Conservation (phyloP, 2,329 filamentous ascomycete species). For the Fusarium bulbicola region DNA sequence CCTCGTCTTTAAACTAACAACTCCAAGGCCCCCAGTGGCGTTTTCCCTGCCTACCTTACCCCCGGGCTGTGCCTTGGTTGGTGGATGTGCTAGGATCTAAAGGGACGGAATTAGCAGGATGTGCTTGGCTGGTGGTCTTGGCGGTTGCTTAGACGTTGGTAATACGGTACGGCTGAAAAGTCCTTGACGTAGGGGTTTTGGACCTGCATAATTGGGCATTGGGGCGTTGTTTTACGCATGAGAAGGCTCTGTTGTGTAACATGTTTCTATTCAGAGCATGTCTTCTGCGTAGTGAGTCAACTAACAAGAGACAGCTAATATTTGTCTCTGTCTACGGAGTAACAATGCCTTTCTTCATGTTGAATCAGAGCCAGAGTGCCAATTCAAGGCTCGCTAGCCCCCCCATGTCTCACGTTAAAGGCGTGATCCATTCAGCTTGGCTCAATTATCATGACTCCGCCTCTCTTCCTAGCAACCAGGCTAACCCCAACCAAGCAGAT, state of each 20-base stretch:
- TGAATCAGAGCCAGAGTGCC: background rate
- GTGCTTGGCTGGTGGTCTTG: background rate
- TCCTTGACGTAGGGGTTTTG: conserved; percentile 12
- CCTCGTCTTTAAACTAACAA: conserved; percentile 13
- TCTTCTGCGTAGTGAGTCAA: no score
- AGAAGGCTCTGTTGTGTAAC: background rate
- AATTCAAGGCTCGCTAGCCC: background rate
- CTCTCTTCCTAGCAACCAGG: background rate
- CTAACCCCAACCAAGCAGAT: conserved; percentile 9
- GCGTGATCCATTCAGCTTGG: conserved; percentile 17
- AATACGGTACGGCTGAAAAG: conserved; percentile 24
- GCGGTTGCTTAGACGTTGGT: background rate
- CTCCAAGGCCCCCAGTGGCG: conserved; percentile 9
- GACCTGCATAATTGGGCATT: conserved; percentile 11
- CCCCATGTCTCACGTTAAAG: conserved; percentile 11
- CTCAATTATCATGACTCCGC: conserved; percentile 8
- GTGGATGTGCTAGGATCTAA: background rate
- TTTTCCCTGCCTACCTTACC: background rate
- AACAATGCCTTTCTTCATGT: background rate
- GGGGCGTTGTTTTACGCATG: background rate
- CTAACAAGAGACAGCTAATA: background rate
- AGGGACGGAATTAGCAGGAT: conserved; percentile 5
- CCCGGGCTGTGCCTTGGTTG: conserved; percentile 7
- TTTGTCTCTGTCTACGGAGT: background rate
- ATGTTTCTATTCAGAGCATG: background rate